Evolutionary conservation across 2,329 filamentous ascomycete species (phyloP).

Genomic region (Aspergillus thermomutatus): DNA sequence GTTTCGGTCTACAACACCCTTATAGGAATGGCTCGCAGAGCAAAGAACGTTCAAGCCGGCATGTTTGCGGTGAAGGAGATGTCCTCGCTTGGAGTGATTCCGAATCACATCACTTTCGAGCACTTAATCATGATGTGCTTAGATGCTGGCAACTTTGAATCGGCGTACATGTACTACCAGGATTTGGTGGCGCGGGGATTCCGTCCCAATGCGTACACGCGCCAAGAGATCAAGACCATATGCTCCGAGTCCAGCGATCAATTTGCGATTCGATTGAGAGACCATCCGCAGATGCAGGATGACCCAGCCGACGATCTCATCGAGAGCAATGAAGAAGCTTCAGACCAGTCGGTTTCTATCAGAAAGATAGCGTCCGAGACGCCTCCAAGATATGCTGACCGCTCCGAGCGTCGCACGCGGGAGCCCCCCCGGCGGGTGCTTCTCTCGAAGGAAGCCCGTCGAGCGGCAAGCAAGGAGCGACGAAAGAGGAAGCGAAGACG

Average conservation of each 20-base stretch:
- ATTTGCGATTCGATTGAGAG: conserved; percentile 28
- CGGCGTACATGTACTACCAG: conserved; percentile 37
- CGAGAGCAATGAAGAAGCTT: conserved; percentile 1
- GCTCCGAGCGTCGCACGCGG: conserved; percentile 2
- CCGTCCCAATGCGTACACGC: conserved; percentile 21
- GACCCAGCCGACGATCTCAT: neutral
- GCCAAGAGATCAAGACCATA: conserved; percentile 25
- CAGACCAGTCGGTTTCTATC: neutral
- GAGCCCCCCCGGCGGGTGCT: neutral
- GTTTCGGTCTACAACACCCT: conserved; percentile 58
- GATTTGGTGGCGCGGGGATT: conserved; percentile 34
- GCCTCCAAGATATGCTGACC: conserved; percentile 2
- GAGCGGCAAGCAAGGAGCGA: conserved; percentile 16
- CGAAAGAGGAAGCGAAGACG: conserved; percentile 20
- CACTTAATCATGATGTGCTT: conserved; percentile 58
- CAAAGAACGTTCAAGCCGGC: conserved; percentile 50
- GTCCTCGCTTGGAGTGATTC: conserved; percentile 51
- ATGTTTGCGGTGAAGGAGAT: conserved; percentile 64
- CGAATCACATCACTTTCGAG: conserved; percentile 61
- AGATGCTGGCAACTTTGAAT: conserved; percentile 32
- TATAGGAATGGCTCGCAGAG: conserved; percentile 48
- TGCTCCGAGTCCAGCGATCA: conserved; percentile 29
- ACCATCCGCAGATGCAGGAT: conserved; percentile 26
- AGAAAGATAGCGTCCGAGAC: conserved; percentile 1
- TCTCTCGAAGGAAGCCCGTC: conserved; percentile 10